These are phyloP conservation scores for Ascochyta koolunga DNA, from an alignment of 2,329 filamentous ascomycete genomes.

Conservation along the genomic window DNA sequence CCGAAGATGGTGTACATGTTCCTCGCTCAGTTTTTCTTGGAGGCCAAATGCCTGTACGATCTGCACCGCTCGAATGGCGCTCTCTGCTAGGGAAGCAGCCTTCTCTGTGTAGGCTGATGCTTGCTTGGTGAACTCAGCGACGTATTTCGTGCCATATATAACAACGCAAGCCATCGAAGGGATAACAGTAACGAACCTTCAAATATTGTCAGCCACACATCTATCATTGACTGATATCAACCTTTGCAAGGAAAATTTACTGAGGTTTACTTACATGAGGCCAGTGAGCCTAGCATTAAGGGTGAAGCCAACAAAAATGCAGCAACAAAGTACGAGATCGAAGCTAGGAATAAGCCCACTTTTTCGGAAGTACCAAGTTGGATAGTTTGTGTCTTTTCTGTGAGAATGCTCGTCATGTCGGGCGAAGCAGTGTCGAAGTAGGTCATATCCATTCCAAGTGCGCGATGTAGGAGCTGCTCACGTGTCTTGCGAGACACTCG, in stretches of 20 bases:
- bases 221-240: background rate
- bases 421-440: conserved; percentile 58
- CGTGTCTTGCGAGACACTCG: conserved; percentile 56
- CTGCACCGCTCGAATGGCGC: conserved; percentile 54
- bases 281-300: conserved; percentile 51
- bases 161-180: conserved; percentile 56
- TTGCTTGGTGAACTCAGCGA: conserved; percentile 50
- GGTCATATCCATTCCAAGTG: conserved; percentile 58
- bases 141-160: conserved; percentile 49
- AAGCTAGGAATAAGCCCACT: conserved; percentile 54
- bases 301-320: conserved; percentile 55
- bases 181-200: conserved; percentile 52
- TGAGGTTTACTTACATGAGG: conserved; percentile 41
- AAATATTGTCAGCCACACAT: conserved; percentile 7
- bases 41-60: conserved; percentile 58
- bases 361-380: conserved; percentile 56
- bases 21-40: conserved; percentile 47
- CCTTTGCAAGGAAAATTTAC: no score
- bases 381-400: conserved; percentile 54
- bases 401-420: conserved; percentile 55
- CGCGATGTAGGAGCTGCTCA: conserved; percentile 54
- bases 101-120: conserved; percentile 49
- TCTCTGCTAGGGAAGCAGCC: conserved; percentile 54
- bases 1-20: conserved; percentile 45
- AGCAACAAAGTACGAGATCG: conserved; percentile 54